Percentiles rank a stretch among this genome's conserved stretches.
phyloP scores from a whole-genome alignment of 495 filamentous ascomycete species.

The Penicillium lividum region DNA sequence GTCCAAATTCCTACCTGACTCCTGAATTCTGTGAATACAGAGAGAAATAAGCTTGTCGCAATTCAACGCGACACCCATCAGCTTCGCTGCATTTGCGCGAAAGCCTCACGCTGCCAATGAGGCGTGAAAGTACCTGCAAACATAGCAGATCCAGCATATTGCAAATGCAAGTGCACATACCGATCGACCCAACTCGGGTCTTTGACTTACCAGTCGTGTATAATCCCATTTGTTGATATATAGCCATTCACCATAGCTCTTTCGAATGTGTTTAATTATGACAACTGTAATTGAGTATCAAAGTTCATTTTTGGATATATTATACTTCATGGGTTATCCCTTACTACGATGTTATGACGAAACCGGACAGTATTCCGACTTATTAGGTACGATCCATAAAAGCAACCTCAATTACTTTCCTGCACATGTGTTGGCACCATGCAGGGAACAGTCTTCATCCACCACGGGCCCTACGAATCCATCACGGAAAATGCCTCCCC shows the following conservation, averaged over 20 bases:
- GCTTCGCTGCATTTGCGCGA: conserved; percentile 5
- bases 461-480: conserved; percentile 23
- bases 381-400: too few relatives aligned
- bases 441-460: conserved; percentile 13
- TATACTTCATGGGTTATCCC: background rate
- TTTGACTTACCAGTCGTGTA: background rate
- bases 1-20: background rate
- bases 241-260: background rate
- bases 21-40: background rate
- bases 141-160: background rate
- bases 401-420: background rate
- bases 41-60: background rate
- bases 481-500: conserved; percentile 20
- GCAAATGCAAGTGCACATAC: background rate
- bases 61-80: background rate
- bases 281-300: background rate
- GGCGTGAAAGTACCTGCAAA: background rate
- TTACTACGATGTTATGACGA: conserved; percentile 14
- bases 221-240: background rate
- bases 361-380: background rate
- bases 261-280: background rate
- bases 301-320: background rate
- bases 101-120: conserved; percentile 2
- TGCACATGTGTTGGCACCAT: background rate
- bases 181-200: background rate